These are phyloP conservation scores for Mucor piriformis DNA, from an alignment of 371 early-diverging fungal genomes.

Conservation along the genomic window DNA sequence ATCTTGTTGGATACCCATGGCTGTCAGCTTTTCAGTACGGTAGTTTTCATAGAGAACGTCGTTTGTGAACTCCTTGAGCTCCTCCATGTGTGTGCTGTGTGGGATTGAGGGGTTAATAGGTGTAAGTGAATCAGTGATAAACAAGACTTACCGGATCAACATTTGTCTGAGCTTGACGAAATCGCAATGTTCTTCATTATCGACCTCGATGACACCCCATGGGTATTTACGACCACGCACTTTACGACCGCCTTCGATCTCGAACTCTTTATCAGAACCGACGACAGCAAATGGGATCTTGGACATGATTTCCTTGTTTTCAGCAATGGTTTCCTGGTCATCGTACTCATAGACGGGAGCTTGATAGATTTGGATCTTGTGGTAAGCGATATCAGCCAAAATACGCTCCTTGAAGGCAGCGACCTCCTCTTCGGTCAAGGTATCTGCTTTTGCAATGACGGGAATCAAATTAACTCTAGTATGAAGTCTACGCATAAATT, in stretches of 20 bases:
- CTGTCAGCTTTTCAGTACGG: slow-evolving; percentile 86
- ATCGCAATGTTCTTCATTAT: slow-evolving; percentile 89
- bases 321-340: slow-evolving; percentile 91
- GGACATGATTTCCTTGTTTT: slow-evolving; percentile 93
- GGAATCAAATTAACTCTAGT: slow-evolving; percentile 97
- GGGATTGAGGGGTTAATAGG: neutral
- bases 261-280: slow-evolving; percentile 91
- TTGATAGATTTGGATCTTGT: slow-evolving; percentile 94
- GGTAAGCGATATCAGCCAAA: slow-evolving; percentile 88
- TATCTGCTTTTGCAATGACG: slow-evolving; percentile 98
- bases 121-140: neutral
- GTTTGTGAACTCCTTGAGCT: slow-evolving; percentile 92
- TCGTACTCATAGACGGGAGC: slow-evolving; percentile 91
- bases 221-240: slow-evolving; percentile 95
- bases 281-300: slow-evolving; percentile 97
- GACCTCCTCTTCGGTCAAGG: slow-evolving; percentile 95
- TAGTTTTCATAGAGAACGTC: slow-evolving; percentile 96
- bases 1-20: slow-evolving; percentile 85
- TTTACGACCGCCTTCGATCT: slow-evolving; percentile 78
- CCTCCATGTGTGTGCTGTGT: slow-evolving; percentile 92
- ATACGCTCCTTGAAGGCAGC: slow-evolving; percentile 91
- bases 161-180: slow-evolving; percentile 95
- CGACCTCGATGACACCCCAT: slow-evolving; percentile 96
- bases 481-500: slow-evolving; percentile 94
- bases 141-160: slow-evolving; percentile 65